Evolutionary conservation across 2,329 filamentous ascomycete genomes (phyloP), one percentile per base, ranked within the genome.

Genomic region (Colletotrichum shisoi): DNA sequence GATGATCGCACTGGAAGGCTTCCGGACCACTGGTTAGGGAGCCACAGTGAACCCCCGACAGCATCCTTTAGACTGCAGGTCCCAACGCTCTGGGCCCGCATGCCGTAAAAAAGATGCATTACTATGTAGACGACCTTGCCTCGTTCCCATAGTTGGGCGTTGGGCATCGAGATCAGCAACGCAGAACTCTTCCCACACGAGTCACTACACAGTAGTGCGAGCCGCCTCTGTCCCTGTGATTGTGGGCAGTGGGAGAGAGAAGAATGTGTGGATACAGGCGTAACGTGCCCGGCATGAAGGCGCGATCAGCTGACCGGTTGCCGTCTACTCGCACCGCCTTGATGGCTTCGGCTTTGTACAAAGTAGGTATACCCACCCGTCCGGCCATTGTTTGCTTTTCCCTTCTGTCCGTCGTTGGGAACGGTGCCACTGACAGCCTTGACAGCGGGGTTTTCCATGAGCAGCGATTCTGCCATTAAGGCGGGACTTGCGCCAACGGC

Each of bases 151-250:
- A 46, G n/a, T 57, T 42, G 46, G 63, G 58, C 46, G 52, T 67
- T 53, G 59, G 63, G 59, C 63, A 62, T 42, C 34, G 63, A 62
- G 63, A 62, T 65, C 57, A 56, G 57, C 57, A 56, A 42, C 44
- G 51, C 49, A 54, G 49, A 56, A 44, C 49, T 56, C 57, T 24
- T 24, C 40, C 9, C n/a, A 40, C 57, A 48, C 49, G 49, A 62
- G 62, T 60, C 62, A 54, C 48, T 34, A n/a, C n/a, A n/a, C n/a
- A n/a, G n/a, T n/a, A 42, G 53, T 48, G 60, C 60, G 51, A 31
- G 31, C 44, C 37, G 42, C 60, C 40, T 40, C 12, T 17, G 21
- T 21, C 53, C 24, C 39, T 4, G 39, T 19, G 37, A 13, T 27
- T 15, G 19, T 13, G 21, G 19, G 19, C 42, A 11, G 21, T 34